Evolutionary conservation across 352 stramenopile genomes (phyloP).

Genomic region (Pythium dissimile): DNA sequence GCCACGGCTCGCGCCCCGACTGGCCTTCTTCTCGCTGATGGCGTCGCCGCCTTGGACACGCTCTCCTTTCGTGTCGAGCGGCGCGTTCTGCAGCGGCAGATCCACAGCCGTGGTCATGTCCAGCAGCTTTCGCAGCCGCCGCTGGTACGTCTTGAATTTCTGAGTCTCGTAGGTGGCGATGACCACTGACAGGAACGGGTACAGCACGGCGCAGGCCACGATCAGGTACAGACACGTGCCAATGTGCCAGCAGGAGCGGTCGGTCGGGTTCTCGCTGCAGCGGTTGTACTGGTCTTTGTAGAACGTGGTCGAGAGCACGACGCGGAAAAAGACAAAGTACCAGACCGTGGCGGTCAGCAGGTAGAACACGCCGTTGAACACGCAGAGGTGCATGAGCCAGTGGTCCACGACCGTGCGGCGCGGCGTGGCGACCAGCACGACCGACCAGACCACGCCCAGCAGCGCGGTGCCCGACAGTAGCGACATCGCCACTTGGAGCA

Average conservation of each 20-base stretch:
- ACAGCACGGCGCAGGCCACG: slow-evolving; percentile 46
- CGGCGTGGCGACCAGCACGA: slow-evolving; percentile 46
- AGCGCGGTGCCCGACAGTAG: slow-evolving; percentile 44
- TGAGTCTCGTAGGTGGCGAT: slow-evolving; percentile 53
- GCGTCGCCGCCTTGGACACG: slow-evolving; percentile 10
- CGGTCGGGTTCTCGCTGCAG: slow-evolving; percentile 50
- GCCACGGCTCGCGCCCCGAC: not conserved
- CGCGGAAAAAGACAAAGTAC: slow-evolving; percentile 67
- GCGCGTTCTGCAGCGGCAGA: slow-evolving; percentile 29
- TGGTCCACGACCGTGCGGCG: slow-evolving; percentile 62
- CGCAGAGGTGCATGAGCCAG: slow-evolving; percentile 70
- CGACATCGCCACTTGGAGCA: slow-evolving; percentile 58
- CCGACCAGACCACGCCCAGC: slow-evolving; percentile 42
- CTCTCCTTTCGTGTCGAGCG: slow-evolving; percentile 32
- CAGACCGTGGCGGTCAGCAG: slow-evolving; percentile 47
- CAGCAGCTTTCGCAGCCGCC: slow-evolving; percentile 36
- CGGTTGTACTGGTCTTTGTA: slow-evolving; percentile 80
- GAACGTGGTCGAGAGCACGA: slow-evolving; percentile 64
- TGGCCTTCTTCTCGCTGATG: slow-evolving; percentile 27
- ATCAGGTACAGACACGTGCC: slow-evolving; percentile 56
- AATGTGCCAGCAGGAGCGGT: slow-evolving; percentile 74
- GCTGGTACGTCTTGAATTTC: slow-evolving; percentile 58
- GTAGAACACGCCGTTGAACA: slow-evolving; percentile 50
- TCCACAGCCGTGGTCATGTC: slow-evolving; percentile 54
- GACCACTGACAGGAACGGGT: slow-evolving; percentile 57